A percentile compares a stretch with the other conserved stretches of the same genome.
Evolutionary conservation across 345 rosid species (phyloP).

Genomic region (Triadica sebifera): DNA sequence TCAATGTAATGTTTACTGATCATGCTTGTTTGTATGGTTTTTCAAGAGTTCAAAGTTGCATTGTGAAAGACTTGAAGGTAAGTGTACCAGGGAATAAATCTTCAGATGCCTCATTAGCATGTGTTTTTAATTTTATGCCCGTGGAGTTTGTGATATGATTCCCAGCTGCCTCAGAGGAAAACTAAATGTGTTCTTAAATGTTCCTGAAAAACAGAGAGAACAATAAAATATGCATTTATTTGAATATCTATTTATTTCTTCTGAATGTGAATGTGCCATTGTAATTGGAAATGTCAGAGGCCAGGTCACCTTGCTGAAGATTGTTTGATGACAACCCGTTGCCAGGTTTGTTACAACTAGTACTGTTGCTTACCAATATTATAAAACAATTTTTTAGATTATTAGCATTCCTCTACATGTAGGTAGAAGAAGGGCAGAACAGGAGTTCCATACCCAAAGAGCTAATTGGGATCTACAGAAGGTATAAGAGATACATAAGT

Average conservation of each 20-base stretch:
- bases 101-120: not conserved
- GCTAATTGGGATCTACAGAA: conserved; percentile 55
- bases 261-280: conserved; percentile 7
- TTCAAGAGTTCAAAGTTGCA: not conserved
- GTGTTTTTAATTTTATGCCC: not conserved
- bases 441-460: conserved; percentile 46
- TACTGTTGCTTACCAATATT: not conserved
- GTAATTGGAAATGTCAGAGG: conserved; percentile 63
- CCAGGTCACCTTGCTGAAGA: conserved; percentile 77
- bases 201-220: not conserved
- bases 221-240: not conserved
- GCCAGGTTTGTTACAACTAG: conserved; percentile 34
- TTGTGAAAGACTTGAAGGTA: not conserved
- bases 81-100: not conserved
- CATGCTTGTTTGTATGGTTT: not conserved
- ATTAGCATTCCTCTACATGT: conserved; percentile 11
- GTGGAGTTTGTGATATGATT: not conserved
- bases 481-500: conserved; percentile 31
- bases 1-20: not conserved
- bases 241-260: not conserved
- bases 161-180: not conserved
- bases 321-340: conserved; percentile 41
- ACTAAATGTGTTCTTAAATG: not conserved
- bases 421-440: conserved; percentile 35
- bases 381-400: conserved; percentile 2